Evolutionary conservation across 2,329 filamentous ascomycete species (phyloP).

Genomic region (Fusarium sororula): DNA sequence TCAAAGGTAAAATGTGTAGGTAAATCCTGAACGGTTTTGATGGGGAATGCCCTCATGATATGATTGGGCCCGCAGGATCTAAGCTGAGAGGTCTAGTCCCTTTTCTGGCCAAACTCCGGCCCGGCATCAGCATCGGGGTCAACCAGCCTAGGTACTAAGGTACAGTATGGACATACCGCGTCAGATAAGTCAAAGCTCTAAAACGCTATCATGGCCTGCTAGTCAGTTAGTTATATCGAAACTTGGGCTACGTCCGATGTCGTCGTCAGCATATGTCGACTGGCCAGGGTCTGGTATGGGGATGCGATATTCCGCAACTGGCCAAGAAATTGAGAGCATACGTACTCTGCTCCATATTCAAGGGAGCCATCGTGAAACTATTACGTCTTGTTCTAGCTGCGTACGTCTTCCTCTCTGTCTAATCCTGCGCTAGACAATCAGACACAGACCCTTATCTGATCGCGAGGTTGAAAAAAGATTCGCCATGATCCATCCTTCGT

Average conservation of each 20-base stretch:
- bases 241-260: conserved; percentile 4
- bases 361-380: conserved; percentile 22
- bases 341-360: conserved; percentile 21
- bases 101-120: conserved; percentile 17
- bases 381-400: conserved; percentile 17
- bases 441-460: conserved; percentile 10
- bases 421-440: neutral
- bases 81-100: conserved; percentile 4
- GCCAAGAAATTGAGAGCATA: conserved; percentile 9
- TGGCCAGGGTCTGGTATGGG: conserved; percentile 9
- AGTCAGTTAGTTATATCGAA: neutral
- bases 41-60: conserved; percentile 3
- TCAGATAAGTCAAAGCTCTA: conserved; percentile 19
- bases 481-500: neutral
- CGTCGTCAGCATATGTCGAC: conserved; percentile 18
- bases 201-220: conserved; percentile 7
- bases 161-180: neutral
- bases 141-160: neutral
- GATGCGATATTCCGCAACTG: conserved; percentile 1
- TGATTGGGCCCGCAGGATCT: neutral
- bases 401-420: conserved; percentile 11
- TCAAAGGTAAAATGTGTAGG: neutral
- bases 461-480: neutral
- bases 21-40: neutral
- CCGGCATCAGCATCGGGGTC: conserved; percentile 10